Conservation (phyloP, 225 moss, liverwort and hornwort genomes). For the Pseudoscleropodium purum region DNA sequence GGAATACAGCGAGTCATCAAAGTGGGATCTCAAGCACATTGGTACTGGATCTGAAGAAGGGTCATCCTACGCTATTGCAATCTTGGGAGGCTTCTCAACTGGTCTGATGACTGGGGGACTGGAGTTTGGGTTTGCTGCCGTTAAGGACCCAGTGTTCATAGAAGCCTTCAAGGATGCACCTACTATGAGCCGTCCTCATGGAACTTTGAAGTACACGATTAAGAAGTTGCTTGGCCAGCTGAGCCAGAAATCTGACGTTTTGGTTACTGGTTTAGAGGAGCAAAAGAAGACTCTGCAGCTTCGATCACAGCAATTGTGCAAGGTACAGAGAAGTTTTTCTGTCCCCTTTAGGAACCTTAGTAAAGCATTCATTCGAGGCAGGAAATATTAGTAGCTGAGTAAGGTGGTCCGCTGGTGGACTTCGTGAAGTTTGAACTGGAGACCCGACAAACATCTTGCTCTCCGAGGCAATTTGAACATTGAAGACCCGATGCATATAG, state of each 20-base stretch:
- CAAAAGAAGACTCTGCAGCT: conserved; percentile 59
- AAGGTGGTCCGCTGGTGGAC: not conserved
- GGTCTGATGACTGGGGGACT: conserved; percentile 81
- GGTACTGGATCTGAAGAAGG: conserved; percentile 2
- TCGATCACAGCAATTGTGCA: conserved; percentile 53
- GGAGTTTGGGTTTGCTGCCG: conserved; percentile 85
- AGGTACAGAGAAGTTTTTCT: conserved; percentile 26
- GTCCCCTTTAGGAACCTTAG: not conserved
- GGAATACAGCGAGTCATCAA: conserved; percentile 40
- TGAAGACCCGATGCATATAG: not conserved
- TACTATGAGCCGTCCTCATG: conserved; percentile 79
- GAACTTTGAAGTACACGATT: conserved; percentile 80
- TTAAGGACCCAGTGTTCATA: conserved; percentile 54
- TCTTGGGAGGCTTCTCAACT: conserved; percentile 74
- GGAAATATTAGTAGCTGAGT: not conserved
- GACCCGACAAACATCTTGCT: not conserved
- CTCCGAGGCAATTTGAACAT: not conserved
- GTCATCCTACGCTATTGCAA: conserved; percentile 46
- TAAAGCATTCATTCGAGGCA: not conserved
- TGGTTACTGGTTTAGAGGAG: conserved; percentile 39
- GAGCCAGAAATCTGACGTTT: conserved; percentile 46
- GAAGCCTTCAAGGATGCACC: conserved; percentile 87
- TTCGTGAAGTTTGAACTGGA: not conserved
- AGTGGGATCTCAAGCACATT: conserved; percentile 59
- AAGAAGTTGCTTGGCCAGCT: conserved; percentile 78